These are phyloP conservation scores for Penicillium sp. DNA, from an alignment of 2,329 filamentous ascomycete genomes.

Conservation along the genomic window DNA sequence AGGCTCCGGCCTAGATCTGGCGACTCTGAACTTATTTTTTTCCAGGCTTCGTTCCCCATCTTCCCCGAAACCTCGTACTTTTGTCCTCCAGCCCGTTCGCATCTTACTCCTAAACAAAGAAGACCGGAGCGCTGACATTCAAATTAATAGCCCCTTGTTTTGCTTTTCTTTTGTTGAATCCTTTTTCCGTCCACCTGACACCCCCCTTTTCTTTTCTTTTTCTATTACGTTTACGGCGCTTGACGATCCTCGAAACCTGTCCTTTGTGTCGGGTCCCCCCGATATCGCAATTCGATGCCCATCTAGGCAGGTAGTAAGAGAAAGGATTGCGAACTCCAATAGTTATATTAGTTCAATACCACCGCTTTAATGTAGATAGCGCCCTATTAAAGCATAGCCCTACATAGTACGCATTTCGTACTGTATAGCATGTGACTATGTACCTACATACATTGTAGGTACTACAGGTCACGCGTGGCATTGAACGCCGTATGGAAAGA, in stretches of 20 bases:
- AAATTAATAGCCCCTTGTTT: background rate
- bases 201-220: background rate
- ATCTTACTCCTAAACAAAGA: background rate
- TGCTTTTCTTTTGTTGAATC: background rate
- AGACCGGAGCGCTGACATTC: background rate
- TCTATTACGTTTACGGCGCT: background rate
- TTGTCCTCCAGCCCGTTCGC: background rate
- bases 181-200: slow-evolving; percentile 10
- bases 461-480: background rate
- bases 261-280: slow-evolving; percentile 5
- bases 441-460: too few species aligned
- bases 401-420: background rate
- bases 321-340: background rate
- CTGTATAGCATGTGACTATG: too few species aligned
- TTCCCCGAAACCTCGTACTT: slow-evolving; percentile 2
- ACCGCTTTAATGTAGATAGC: background rate
- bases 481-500: background rate
- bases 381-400: background rate
- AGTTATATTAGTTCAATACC: background rate
- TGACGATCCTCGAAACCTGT: slow-evolving; percentile 8
- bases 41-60: background rate
- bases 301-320: slow-evolving; percentile 13
- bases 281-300: slow-evolving; percentile 8
- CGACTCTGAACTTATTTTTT: background rate
- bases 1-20: background rate